Base-by-base conservation (phyloP, 495 filamentous ascomycete species). In the Penicillium desertorum region DNA sequence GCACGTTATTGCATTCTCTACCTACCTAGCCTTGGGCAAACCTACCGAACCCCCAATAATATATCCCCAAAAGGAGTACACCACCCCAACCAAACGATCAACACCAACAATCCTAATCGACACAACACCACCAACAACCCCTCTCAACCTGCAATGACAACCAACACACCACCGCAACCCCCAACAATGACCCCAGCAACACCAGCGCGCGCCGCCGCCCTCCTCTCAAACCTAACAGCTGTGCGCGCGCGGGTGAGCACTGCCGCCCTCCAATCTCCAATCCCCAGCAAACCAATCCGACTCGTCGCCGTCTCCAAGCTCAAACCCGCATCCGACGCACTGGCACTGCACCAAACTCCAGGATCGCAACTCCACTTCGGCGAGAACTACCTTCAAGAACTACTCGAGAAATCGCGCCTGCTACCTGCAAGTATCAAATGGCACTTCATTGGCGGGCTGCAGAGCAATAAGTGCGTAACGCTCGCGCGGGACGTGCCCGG, bases 371-470 rank as follows among this genome's bases (percentile, higher is more conserved):
- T 78, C 49, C 91, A 98, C 73, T 97, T 97, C 71, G 94, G 94
- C 60, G 94, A 98, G 74, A 98, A 98, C 76, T 98, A 98, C 78
- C 81, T 89, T 14, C 92, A 97, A 75, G 94, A 98, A 68, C 85
- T 98, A 42, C 76, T 83, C 48, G 85, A 93, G 70, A 98, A 98
- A 74, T 88, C 92, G 11, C 77, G 81, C 10, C 64, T 91, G 19
- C 83, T 98, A 5, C 94, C 94, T 0, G 85, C 88, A 0, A 81
- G 76, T 19, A 88, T 98, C 54, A 79, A 82, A 52, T 98, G 94
- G 94, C 94, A 98, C 67, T 96, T 97, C 71, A 98, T 97, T 71
- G 94, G 94, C 51, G 89, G 86, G 0, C 74, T 98, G 39, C 92
- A 97, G 71, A 87, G 76, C 71, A 96, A 94, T 64, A 96, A 98